Percentiles rank a stretch among this genome's conserved stretches.
phyloP scores from a whole-genome alignment of 2,329 filamentous ascomycete species.

The Cercospora zeae-maydis region DNA sequence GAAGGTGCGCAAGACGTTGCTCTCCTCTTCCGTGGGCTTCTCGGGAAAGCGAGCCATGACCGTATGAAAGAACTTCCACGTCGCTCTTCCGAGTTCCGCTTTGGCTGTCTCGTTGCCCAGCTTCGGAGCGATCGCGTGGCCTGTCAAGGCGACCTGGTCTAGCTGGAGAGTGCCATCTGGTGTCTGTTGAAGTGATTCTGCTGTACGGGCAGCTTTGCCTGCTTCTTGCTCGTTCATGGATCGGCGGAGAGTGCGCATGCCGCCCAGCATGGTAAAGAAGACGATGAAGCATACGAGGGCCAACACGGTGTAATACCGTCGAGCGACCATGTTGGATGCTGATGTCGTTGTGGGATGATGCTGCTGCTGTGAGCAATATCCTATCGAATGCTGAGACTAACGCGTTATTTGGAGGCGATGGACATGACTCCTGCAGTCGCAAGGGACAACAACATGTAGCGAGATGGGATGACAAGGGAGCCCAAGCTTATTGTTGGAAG shows the following conservation, averaged over 20 bases:
- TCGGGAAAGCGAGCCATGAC: constrained; percentile 65
- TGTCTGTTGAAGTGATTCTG: background rate
- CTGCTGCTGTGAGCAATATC: background rate
- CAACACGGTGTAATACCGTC: constrained; percentile 11
- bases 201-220: background rate
- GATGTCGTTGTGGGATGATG: background rate
- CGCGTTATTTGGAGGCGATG: background rate
- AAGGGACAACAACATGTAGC: background rate
- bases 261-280: constrained; percentile 48
- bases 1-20: constrained; percentile 56
- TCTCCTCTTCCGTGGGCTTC: constrained; percentile 58
- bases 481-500: background rate
- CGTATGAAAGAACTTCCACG: constrained; percentile 65
- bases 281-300: constrained; percentile 15
- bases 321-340: constrained; percentile 5
- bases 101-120: constrained; percentile 79
- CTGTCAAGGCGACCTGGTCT: constrained; percentile 13
- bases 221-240: background rate
- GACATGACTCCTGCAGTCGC: background rate
- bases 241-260: constrained; percentile 10
- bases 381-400: background rate
- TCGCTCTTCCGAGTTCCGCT: constrained; percentile 61
- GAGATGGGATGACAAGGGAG: background rate
- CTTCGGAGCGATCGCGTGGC: constrained; percentile 70
- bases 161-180: constrained; percentile 5